Evolutionary conservation across 345 rosid genomes (phyloP).

Genomic region (Murraya paniculata): DNA sequence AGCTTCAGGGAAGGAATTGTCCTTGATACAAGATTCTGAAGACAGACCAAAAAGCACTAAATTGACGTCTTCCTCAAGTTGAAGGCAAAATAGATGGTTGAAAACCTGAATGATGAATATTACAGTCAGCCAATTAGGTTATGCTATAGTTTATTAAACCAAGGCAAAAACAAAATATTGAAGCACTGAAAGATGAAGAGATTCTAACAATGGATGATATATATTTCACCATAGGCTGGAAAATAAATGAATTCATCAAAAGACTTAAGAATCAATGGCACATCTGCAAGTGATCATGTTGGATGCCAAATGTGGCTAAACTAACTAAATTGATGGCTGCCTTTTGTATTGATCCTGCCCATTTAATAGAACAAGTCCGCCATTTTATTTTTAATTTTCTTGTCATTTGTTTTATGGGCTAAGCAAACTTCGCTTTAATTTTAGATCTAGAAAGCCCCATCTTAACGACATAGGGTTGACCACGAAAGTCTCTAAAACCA

Average conservation of each 20-base stretch:
- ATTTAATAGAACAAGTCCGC: neutral
- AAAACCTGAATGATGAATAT: constrained; percentile 48
- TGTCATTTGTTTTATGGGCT: neutral
- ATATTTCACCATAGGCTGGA: neutral
- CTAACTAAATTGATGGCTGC: neutral
- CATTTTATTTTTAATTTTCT: neutral
- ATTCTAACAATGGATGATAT: neutral
- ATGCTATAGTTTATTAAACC: neutral
- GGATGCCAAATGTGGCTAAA: neutral
- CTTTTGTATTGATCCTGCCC: neutral
- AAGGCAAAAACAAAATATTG: neutral
- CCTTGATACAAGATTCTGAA: constrained; percentile 38
- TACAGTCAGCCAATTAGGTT: neutral
- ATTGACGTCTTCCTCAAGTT: constrained; percentile 85
- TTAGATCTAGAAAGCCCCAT: neutral
- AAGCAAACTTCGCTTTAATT: neutral
- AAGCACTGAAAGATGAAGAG: neutral
- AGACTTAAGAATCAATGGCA: neutral
- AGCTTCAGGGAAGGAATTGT: constrained; percentile 46
- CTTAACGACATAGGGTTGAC: neutral
- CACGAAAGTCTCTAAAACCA: neutral
- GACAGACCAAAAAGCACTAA: constrained; percentile 65
- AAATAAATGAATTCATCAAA: neutral
- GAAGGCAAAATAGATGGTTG: constrained; percentile 61
- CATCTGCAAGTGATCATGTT: neutral